A percentile compares a stretch with the other conserved stretches of the same genome.
These are phyloP conservation scores for Stagonosporopsis vannaccii DNA, from an alignment of 2,329 filamentous ascomycete species.

Conservation along the genomic window DNA sequence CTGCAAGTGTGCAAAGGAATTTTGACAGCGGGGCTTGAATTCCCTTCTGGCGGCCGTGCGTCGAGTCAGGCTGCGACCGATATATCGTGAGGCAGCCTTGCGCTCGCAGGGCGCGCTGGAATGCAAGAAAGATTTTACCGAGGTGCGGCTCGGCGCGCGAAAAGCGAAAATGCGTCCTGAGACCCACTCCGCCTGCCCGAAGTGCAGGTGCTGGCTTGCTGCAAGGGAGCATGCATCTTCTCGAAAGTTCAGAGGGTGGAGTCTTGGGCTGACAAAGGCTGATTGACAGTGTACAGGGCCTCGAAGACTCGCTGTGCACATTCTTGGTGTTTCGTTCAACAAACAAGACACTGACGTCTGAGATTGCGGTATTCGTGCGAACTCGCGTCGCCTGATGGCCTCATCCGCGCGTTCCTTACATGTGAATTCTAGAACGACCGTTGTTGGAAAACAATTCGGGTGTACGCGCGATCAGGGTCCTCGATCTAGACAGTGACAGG, in stretches of 20 bases:
- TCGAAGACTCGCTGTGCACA: neutral
- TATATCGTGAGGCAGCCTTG: slow-evolving; percentile 12
- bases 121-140: slow-evolving; percentile 7
- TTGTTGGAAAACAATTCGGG: slow-evolving; percentile 1
- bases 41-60: neutral
- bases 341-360: neutral
- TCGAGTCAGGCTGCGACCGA: slow-evolving; percentile 4
- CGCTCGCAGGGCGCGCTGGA: slow-evolving; percentile 1
- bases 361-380: neutral
- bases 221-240: slow-evolving; percentile 3
- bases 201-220: slow-evolving; percentile 1
- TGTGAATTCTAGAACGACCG: slow-evolving; percentile 7
- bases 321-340: neutral
- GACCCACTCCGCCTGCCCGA: slow-evolving; percentile 1
- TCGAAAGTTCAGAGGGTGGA: slow-evolving; percentile 6
- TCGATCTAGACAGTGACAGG: slow-evolving; percentile 11
- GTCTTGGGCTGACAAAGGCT: slow-evolving; percentile 7
- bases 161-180: slow-evolving; percentile 5
- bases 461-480: slow-evolving; percentile 16
- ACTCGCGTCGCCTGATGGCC: slow-evolving; percentile 8
- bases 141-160: slow-evolving; percentile 20
- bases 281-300: neutral
- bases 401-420: slow-evolving; percentile 10
- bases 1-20: slow-evolving; percentile 13
- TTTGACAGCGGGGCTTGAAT: slow-evolving; percentile 17